Conservation (phyloP, 2,329 filamentous ascomycete genomes). For the Colletotrichum acutatum region DNA sequence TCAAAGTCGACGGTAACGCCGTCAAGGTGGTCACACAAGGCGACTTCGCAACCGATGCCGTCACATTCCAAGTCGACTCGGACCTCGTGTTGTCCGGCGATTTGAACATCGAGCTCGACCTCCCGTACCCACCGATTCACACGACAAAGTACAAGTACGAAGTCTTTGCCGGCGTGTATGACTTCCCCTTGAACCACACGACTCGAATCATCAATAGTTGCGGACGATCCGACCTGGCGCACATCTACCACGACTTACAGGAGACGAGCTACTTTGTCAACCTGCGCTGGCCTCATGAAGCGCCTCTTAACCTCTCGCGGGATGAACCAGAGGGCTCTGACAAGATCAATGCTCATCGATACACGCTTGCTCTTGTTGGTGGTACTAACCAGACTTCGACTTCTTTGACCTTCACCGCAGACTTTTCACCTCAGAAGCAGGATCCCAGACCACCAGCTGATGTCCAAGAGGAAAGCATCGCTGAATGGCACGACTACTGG, state of each 20-base stretch:
- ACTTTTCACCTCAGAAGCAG: constrained; percentile 45
- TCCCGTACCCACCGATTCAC: constrained; percentile 54
- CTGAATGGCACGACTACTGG: constrained; percentile 51
- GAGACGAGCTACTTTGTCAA: constrained; percentile 53
- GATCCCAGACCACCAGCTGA: constrained; percentile 39
- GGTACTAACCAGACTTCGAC: neutral
- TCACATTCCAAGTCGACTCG: constrained; percentile 50
- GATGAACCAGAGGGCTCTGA: constrained; percentile 40
- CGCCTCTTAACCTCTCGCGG: constrained; percentile 30
- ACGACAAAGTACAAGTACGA: constrained; percentile 55
- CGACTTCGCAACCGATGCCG: constrained; percentile 51
- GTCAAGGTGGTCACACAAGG: constrained; percentile 50
- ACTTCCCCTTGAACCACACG: constrained; percentile 51
- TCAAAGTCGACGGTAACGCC: constrained; percentile 42
- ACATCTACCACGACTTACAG: constrained; percentile 49
- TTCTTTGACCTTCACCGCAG: constrained; percentile 45
- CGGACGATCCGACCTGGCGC: constrained; percentile 36
- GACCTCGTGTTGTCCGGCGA: constrained; percentile 45
- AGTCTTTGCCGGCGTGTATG: constrained; percentile 53
- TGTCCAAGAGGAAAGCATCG: constrained; percentile 40
- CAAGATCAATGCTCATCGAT: constrained; percentile 45
- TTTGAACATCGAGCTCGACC: constrained; percentile 53
- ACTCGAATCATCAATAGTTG: constrained; percentile 41
- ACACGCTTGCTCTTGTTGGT: constrained; percentile 40
- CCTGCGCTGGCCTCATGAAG: constrained; percentile 44